Evolutionary conservation across 2,329 filamentous ascomycete genomes (phyloP), one percentile per base, ranked within the genome.

Genomic region (Fusarium siculi): DNA sequence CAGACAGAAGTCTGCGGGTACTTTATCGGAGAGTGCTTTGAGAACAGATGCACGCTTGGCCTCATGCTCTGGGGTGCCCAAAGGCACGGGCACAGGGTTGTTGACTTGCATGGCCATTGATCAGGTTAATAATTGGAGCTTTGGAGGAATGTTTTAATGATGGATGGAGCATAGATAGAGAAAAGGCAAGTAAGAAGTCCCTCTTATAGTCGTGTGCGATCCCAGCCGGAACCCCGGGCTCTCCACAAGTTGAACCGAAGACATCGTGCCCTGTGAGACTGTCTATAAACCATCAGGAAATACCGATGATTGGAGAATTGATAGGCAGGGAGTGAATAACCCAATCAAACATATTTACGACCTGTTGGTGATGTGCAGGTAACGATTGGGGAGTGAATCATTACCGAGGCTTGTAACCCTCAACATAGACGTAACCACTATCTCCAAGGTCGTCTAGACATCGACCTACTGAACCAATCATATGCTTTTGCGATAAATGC

Each of bases 161-260:
- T 21, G 1, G 18, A 9, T n/a, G 25, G 12, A 30, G n/a, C 1
- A 16, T 47, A 18, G 12, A n/a, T 16, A 30, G 19, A 28, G 12
- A 30, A 40, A 10, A 2, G 7, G 14, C 14, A 34, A 39, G 23
- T n/a, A 28, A 1, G 1, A 18, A 5, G 34, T 0, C 2, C n/a
- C 14, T 12, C 19, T 54, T 54, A 54, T 54, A 54, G 19, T 12
- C 19, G 8, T n/a, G 4, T 21, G 15, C 10, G 19, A 18, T 39
- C 7, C 15, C 10, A n/a, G 10, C 19, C n/a, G 16, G 16, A 11
- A 34, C n/a, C n/a, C 18, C 12, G 0, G 16, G 2, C 12, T 52
- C 12, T 50, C 28, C 18, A 4, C 3, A 19, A 9, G 4, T 36
- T 50, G 30, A 25, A 16, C 12, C 9, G 7, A 37, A 52, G 46